phyloP scores from a whole-genome alignment of 306 rosid species.

The Dalbergia cultrata region DNA sequence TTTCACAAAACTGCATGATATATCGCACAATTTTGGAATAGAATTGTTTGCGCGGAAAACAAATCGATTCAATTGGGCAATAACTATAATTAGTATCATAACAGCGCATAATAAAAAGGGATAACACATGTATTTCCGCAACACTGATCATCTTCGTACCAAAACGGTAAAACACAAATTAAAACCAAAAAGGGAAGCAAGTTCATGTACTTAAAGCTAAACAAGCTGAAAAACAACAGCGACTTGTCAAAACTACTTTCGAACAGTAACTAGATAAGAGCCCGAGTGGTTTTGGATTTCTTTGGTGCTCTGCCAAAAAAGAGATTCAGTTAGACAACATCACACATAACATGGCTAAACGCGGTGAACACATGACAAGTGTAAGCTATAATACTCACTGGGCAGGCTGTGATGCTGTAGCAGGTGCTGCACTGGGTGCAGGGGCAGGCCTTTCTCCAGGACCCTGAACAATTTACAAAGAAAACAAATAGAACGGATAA shows the following conservation, averaged over 20 bases:
- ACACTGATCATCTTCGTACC: conserved; percentile 6
- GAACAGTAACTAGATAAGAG: conserved; percentile 30
- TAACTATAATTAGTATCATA: not conserved
- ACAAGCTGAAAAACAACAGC: conserved; percentile 54
- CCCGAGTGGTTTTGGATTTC: conserved; percentile 62
- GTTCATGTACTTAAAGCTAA: conserved; percentile 53
- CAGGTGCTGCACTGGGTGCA: conserved; percentile 54
- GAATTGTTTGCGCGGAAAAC: not conserved
- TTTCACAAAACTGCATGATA: not conserved
- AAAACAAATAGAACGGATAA: not conserved
- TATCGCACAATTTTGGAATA: not conserved
- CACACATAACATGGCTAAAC: not conserved
- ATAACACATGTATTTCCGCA: conserved; percentile 5
- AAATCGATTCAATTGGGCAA: not conserved
- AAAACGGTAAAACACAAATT: conserved; percentile 19
- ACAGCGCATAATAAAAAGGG: not conserved
- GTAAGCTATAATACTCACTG: conserved; percentile 62
- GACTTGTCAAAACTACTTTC: conserved; percentile 64
- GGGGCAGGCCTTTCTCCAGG: conserved; percentile 71
- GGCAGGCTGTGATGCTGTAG: conserved; percentile 59
- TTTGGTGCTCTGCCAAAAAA: conserved; percentile 71
- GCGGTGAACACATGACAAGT: not conserved
- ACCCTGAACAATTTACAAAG: conserved; percentile 59
- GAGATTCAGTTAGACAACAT: not conserved
- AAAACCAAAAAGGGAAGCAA: conserved; percentile 27